Conservation (phyloP, 164 flowering plant genomes). For the Magnolia sinica region DNA sequence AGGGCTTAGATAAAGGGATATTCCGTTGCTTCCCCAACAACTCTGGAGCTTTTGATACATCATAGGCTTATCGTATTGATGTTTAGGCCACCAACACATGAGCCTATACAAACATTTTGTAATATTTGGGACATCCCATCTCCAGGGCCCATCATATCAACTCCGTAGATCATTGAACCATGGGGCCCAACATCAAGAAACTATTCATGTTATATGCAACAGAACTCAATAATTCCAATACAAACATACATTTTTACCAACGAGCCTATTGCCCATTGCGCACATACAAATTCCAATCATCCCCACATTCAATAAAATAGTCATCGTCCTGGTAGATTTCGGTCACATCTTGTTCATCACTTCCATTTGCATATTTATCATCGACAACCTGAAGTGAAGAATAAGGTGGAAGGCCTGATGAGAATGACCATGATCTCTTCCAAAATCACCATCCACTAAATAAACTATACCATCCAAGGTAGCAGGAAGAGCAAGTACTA, state of each 20-base stretch:
- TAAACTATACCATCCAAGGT: conserved; percentile 48
- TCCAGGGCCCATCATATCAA: neutral
- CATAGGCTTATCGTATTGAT: no score
- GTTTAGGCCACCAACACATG: no score
- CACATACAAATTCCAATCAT: conserved; percentile 46
- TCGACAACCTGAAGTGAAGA: conserved; percentile 47
- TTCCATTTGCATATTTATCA: conserved; percentile 21
- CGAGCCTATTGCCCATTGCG: conserved; percentile 16
- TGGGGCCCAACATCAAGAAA: no score
- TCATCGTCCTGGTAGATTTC: neutral
- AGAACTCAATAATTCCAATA: neutral
- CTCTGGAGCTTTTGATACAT: no score
- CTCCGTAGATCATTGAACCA: no score
- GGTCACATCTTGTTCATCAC: neutral
- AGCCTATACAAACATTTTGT: no score
- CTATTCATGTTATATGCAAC: no score
- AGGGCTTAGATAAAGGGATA: no score
- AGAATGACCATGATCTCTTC: conserved; percentile 46
- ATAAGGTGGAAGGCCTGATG: conserved; percentile 48
- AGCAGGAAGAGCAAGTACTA: conserved; percentile 32
- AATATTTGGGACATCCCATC: no score
- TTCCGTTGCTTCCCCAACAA: no score
- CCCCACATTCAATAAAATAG: conserved; percentile 43
- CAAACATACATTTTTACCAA: conserved; percentile 39
- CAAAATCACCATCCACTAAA: conserved; percentile 33